phyloP scores from a whole-genome alignment of 2,329 filamentous ascomycete species.

The Aspergillus neoniger region DNA sequence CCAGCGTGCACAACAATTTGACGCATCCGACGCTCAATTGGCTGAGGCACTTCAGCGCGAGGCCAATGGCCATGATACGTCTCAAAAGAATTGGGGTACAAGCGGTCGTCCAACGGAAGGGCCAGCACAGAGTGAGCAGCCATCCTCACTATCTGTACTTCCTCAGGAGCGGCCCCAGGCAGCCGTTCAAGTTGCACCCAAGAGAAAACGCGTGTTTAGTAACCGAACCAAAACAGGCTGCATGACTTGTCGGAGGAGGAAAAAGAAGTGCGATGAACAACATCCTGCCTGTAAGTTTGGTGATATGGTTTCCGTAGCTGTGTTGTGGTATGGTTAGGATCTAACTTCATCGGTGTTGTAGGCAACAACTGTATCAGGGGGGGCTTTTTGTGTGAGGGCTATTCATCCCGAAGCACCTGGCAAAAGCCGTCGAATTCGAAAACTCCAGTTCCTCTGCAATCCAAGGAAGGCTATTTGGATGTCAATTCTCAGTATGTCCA shows the following conservation, averaged over 20 bases:
- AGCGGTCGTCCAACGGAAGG: conserved; percentile 42
- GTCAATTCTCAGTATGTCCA: conserved; percentile 40
- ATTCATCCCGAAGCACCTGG: conserved; percentile 77
- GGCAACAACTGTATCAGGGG: conserved; percentile 89
- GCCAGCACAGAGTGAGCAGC: conserved; percentile 35
- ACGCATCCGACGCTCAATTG: conserved; percentile 53
- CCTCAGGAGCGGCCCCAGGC: conserved; percentile 35
- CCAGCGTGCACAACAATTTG: conserved; percentile 48
- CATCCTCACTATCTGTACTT: conserved; percentile 36
- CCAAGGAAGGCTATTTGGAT: conserved; percentile 66
- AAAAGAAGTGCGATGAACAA: conserved; percentile 97
- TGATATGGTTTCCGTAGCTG: neutral
- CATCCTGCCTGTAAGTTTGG: conserved; percentile 80
- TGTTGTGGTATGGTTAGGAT: neutral
- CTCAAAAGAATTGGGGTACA: conserved; percentile 32
- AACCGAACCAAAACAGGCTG: conserved; percentile 96
- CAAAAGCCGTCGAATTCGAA: conserved; percentile 73
- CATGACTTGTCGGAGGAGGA: conserved; percentile 84
- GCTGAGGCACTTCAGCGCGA: conserved; percentile 56
- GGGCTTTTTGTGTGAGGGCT: conserved; percentile 88
- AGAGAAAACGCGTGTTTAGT: conserved; percentile 68
- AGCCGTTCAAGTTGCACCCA: conserved; percentile 43
- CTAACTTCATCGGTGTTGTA: conserved; percentile 36
- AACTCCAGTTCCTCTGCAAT: conserved; percentile 73
- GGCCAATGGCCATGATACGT: conserved; percentile 44